These are phyloP conservation scores for Trichosanthes truncata DNA, from an alignment of 306 rosid species.

Conservation along the genomic window DNA sequence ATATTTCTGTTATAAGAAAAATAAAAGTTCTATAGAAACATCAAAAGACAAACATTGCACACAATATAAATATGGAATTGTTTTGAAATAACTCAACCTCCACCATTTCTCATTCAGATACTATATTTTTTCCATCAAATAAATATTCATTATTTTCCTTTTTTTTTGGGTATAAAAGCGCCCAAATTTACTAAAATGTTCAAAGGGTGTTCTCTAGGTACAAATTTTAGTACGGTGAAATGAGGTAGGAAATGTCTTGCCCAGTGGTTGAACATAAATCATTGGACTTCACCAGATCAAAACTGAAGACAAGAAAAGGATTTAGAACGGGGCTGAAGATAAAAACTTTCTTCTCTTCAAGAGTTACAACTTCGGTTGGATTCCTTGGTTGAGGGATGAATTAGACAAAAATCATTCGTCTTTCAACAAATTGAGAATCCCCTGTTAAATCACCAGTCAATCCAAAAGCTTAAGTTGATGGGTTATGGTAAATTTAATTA, in stretches of 20 bases:
- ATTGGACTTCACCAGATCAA: background rate
- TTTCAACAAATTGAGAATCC: background rate
- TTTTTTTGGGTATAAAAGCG: background rate
- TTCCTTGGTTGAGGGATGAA: background rate
- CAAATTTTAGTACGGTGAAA: background rate
- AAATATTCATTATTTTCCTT: background rate
- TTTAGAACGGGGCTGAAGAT: background rate
- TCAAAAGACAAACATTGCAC: background rate
- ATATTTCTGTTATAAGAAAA: too few relatives aligned
- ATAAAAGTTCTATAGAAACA: background rate
- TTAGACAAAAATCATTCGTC: background rate
- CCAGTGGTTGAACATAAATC: background rate
- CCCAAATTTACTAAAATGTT: background rate
- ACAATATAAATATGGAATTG: background rate
- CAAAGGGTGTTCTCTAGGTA: background rate
- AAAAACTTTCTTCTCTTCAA: background rate
- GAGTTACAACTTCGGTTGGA: background rate
- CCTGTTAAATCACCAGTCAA: too few relatives aligned
- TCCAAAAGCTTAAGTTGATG: too few relatives aligned
- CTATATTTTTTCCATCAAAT: too few relatives aligned
- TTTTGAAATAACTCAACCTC: background rate
- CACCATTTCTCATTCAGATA: background rate
- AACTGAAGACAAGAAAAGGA: background rate
- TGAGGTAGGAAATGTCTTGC: background rate
- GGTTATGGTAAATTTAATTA: too few relatives aligned